phyloP scores from a whole-genome alignment of 176 grass and related monocot genomes.

The Zea mays region Zm-B73-REFERENCE-NAM-5.0 NC_050105.1:119639501-119640000 shows the following conservation, averaged over 20 bases:
- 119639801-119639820: background rate
- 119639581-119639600: too few relatives aligned
- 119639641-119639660: too few relatives aligned
- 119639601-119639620: too few relatives aligned
- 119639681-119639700: background rate
- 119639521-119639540: too few relatives aligned
- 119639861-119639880: conserved; percentile 58
- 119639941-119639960: conserved; percentile 7
- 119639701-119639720: background rate
- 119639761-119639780: background rate
- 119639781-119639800: too few relatives aligned
- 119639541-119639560: too few relatives aligned
- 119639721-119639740: background rate
- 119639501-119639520: too few relatives aligned
- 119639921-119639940: conserved; percentile 21
- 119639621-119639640: too few relatives aligned
- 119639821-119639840: conserved; percentile 67
- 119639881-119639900: conserved; percentile 65
- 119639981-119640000: conserved; percentile 21
- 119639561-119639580: too few relatives aligned
- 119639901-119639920: conserved; percentile 96
- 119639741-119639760: conserved; percentile 3
- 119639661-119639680: too few relatives aligned
- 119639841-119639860: conserved; percentile 54
- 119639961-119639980: conserved; percentile 20